Base-by-base conservation (phyloP, 805 yeast genomes). In the Barnettozyma populi region DNA sequence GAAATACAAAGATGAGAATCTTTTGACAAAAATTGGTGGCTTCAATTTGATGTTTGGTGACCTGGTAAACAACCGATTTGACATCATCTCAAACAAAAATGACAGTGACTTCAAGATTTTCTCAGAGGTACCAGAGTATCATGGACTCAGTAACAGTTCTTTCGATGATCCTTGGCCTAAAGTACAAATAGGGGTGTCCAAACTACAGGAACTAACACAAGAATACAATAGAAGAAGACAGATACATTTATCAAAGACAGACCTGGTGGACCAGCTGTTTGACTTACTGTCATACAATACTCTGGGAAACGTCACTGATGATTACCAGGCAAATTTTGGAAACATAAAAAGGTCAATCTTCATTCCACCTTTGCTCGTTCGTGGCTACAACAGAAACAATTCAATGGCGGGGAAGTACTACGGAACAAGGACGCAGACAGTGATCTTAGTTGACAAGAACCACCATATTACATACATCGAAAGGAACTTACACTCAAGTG, bases 371-470 rank as follows among this genome's bases (percentile, higher is more conserved):
- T 58, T 86, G 36, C 61, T 61, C 42, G 61, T 67, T 5, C 52
- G 60, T 9, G 58, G 54, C n/a, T 56, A 64, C 38, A 62, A 68
- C 18, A 66, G 66, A 11, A 56, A 62, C 18, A 62, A 68, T 4
- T 49, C 53, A 18, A 56, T 64, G n/a, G 65, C 71, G 14, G 88
- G 89, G 0, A 64, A 70, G 20, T 80, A 71, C 57, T 90, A 89
- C 60, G 97, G 97, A 0, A 90, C 97, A 0, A 68, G 97, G 46
- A 86, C 96, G 0, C 96, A 90, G 62, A 88, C 95, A 0, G 76
- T 89, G 2, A 72, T 89, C 4, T 56, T 87, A 20, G 72, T 86
- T 9, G 79, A 78, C 57, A 73, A 71, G 35, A 49, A 58, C 36
- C 72, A 86, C 57, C 48, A 66, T 34, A 65, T 85, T 19, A 74